A percentile compares a stretch with the other conserved stretches of the same genome.
phyloP scores from a whole-genome alignment of 257 asterid genomes.

The Scutellaria galericulata region DNA sequence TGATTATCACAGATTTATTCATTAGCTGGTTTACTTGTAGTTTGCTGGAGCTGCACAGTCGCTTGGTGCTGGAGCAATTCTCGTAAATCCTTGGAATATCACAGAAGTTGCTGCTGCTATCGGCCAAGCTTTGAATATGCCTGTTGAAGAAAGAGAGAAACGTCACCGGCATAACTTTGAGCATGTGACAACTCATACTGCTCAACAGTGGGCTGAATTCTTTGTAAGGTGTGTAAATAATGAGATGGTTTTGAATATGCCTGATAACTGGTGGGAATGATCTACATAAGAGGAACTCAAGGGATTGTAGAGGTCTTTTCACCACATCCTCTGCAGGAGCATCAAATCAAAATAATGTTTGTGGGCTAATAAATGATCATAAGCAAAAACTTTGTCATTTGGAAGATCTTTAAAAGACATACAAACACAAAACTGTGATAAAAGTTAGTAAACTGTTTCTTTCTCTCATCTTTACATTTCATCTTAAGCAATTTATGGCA shows the following conservation, averaged over 20 bases:
- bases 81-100: slow-evolving; percentile 91
- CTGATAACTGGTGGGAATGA: slow-evolving; percentile 29
- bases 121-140: slow-evolving; percentile 72
- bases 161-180: slow-evolving; percentile 77
- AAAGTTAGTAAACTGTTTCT: neutral
- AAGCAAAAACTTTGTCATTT: neutral
- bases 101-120: slow-evolving; percentile 64
- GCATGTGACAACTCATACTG: slow-evolving; percentile 88
- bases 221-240: slow-evolving; percentile 72
- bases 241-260: slow-evolving; percentile 25
- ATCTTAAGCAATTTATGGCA: neutral
- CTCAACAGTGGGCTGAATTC: slow-evolving; percentile 94
- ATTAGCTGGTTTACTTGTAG: slow-evolving; percentile 41
- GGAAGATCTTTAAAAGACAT: neutral
- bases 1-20: slow-evolving; percentile 5
- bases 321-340: neutral
- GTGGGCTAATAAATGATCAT: slow-evolving; percentile 21
- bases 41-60: slow-evolving; percentile 98
- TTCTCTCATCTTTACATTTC: slow-evolving; percentile 12
- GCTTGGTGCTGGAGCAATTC: slow-evolving; percentile 92
- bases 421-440: neutral
- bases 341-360: neutral
- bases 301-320: too few species aligned
- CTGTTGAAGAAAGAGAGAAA: slow-evolving; percentile 78
- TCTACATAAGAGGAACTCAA: neutral